Evolutionary conservation across 805 yeast genomes (phyloP).

Genomic region (Yarrowia phangngaensis): DNA sequence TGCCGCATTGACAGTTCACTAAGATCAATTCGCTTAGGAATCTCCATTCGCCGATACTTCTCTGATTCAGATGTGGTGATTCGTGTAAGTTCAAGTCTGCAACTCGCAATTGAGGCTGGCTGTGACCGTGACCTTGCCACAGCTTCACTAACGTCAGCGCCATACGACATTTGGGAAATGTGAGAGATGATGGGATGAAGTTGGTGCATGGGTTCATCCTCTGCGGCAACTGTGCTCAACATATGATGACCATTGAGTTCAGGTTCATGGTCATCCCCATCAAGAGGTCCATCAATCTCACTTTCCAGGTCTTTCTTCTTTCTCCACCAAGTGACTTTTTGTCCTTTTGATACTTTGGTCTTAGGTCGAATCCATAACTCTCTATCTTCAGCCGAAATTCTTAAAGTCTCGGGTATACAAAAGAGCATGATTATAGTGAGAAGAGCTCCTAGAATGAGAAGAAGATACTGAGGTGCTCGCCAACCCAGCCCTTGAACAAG

Average conservation of each 20-base stretch:
- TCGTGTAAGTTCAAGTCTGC: slow-evolving; percentile 1
- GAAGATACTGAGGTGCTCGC: slow-evolving; percentile 86
- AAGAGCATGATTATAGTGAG: slow-evolving; percentile 50
- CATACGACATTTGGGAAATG: slow-evolving; percentile 25
- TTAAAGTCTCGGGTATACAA: slow-evolving; percentile 74
- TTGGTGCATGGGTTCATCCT: slow-evolving; percentile 3
- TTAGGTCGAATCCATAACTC: slow-evolving; percentile 18
- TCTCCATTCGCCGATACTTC: slow-evolving; percentile 18
- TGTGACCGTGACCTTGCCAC: background rate
- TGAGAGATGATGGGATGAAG: slow-evolving; percentile 22
- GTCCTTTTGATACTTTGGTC: background rate
- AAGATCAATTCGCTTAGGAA: slow-evolving; percentile 15
- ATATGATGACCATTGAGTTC: slow-evolving; percentile 8
- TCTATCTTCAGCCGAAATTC: slow-evolving; percentile 36
- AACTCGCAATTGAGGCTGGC: slow-evolving; percentile 14
- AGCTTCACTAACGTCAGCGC: slow-evolving; percentile 21
- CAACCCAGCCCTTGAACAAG: slow-evolving; percentile 71
- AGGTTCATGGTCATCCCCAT: slow-evolving; percentile 11
- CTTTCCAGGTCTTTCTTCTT: slow-evolving; percentile 19
- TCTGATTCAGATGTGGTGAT: slow-evolving; percentile 16
- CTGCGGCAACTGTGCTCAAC: slow-evolving; percentile 17
- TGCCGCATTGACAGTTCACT: slow-evolving; percentile 23
- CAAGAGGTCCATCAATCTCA: background rate
- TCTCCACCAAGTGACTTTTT: slow-evolving; percentile 14
- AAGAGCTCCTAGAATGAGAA: slow-evolving; percentile 62